phyloP scores from a whole-genome alignment of 129 eudicot genomes.

The Dittrichia graveolens region DNA sequence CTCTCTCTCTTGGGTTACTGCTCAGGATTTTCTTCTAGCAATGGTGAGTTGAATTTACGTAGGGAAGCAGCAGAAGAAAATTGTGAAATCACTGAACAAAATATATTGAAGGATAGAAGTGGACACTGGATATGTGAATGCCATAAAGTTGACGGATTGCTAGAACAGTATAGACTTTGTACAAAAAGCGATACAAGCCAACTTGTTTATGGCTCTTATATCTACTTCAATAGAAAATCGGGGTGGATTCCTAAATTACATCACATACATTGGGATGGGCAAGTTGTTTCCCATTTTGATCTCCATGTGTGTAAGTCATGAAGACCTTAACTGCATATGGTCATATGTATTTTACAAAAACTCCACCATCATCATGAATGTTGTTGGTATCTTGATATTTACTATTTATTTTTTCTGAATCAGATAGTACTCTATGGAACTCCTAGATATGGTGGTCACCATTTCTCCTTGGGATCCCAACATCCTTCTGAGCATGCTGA shows the following conservation, averaged over 20 bases:
- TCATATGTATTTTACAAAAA: conserved; percentile 4
- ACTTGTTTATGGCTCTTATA: conserved; percentile 41
- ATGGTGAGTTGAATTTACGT: conserved; percentile 39
- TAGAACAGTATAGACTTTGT: conserved; percentile 40
- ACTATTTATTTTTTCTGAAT: conserved; percentile 28
- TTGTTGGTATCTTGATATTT: conserved; percentile 19
- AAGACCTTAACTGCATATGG: conserved; percentile 28
- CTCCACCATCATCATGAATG: neutral
- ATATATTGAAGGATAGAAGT: conserved; percentile 15
- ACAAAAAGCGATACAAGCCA: conserved; percentile 40
- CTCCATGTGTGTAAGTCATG: conserved; percentile 98
- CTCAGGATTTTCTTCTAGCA: conserved; percentile 40
- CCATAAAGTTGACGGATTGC: conserved; percentile 38
- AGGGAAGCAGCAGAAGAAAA: conserved; percentile 27
- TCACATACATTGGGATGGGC: conserved; percentile 64
- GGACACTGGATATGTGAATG: conserved; percentile 49
- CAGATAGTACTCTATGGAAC: conserved; percentile 85
- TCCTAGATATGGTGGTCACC: conserved; percentile 80
- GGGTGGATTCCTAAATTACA: conserved; percentile 62
- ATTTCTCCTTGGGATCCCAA: conserved; percentile 57
- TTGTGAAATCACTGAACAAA: conserved; percentile 3
- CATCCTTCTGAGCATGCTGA: conserved; percentile 37
- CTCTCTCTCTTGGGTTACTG: conserved; percentile 66
- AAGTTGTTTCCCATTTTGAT: conserved; percentile 52
- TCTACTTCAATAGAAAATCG: conserved; percentile 27